phyloP scores from a whole-genome alignment of 495 filamentous ascomycete genomes.

The Trichoderma parareesei region DNA sequence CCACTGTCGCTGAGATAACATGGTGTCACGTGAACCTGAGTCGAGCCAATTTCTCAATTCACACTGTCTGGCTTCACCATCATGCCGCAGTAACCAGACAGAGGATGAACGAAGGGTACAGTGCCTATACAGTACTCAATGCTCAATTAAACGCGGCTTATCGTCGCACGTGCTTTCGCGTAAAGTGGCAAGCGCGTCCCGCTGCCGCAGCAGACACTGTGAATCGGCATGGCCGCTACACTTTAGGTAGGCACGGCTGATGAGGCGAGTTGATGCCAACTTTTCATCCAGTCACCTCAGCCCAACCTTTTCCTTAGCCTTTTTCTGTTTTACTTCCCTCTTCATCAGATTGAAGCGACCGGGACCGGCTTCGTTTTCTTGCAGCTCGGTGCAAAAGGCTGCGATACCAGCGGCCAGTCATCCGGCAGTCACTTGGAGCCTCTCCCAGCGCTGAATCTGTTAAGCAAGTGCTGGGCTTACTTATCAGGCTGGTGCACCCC shows the following conservation, averaged over 20 bases:
- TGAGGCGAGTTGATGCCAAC: neutral
- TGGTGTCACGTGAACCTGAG: neutral
- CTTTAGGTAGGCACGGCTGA: neutral
- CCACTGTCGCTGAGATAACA: neutral
- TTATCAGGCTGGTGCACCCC: neutral
- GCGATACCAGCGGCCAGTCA: neutral
- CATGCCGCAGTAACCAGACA: neutral
- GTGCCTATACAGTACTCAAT: neutral
- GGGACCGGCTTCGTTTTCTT: no score
- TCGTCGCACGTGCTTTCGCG: conserved; percentile 4
- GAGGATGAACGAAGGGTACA: neutral
- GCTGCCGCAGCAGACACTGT: neutral
- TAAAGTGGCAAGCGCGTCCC: conserved; percentile 3
- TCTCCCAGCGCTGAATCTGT: neutral
- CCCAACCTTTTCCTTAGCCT: neutral
- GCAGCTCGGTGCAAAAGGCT: no score
- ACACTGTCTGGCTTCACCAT: neutral
- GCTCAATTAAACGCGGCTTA: neutral
- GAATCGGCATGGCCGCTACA: conserved; percentile 2
- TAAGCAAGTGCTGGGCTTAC: neutral
- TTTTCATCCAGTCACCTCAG: neutral
- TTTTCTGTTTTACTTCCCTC: neutral
- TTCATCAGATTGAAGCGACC: neutral
- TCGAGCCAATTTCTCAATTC: neutral
- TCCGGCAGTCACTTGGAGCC: neutral